These are phyloP conservation scores for Ogataea pini DNA, from an alignment of 805 yeast genomes.

Conservation along the genomic window DNA sequence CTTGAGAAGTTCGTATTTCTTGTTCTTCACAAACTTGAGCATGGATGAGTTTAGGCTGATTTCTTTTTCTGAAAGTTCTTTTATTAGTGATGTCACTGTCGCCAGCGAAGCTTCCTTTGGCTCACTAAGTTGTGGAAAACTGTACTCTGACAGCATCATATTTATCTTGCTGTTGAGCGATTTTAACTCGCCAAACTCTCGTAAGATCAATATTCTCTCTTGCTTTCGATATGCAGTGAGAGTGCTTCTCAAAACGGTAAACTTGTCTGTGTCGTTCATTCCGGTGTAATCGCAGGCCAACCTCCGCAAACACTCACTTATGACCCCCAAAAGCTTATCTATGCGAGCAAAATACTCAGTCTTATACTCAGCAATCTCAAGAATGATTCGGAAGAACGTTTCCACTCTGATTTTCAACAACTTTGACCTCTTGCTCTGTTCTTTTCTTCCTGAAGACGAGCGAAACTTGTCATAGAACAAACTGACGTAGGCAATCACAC, in stretches of 20 bases:
- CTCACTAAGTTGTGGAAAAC: conserved; percentile 20
- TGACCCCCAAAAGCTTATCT: conserved; percentile 15
- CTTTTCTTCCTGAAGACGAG: conserved; percentile 8
- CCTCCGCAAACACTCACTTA: conserved; percentile 16
- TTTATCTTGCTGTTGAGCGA: conserved; percentile 22
- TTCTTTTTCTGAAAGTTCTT: conserved; percentile 27
- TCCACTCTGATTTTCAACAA: conserved; percentile 26
- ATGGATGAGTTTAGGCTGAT: conserved; percentile 33
- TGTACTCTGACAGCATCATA: conserved; percentile 22
- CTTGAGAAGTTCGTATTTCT: conserved; percentile 28
- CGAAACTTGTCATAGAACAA: conserved; percentile 55
- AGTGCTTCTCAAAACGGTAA: conserved; percentile 1
- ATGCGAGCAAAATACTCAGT: conserved; percentile 17
- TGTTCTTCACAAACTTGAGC: conserved; percentile 36
- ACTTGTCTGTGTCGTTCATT: conserved; percentile 4
- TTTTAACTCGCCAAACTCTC: conserved; percentile 18
- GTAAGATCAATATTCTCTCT: conserved; percentile 15
- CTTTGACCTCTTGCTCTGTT: conserved; percentile 4
- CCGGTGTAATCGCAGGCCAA: conserved; percentile 10
- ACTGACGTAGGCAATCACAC: conserved; percentile 57
- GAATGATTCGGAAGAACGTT: conserved; percentile 27
- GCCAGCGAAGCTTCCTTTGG: conserved; percentile 19
- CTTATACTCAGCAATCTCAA: conserved; percentile 23
- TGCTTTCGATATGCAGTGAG: conserved; percentile 14
- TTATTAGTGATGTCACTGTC: conserved; percentile 4